A percentile compares a stretch with the other conserved stretches of the same genome.
Evolutionary conservation across 129 eudicot genomes (phyloP).

Genomic region (Apium graveolens): DNA sequence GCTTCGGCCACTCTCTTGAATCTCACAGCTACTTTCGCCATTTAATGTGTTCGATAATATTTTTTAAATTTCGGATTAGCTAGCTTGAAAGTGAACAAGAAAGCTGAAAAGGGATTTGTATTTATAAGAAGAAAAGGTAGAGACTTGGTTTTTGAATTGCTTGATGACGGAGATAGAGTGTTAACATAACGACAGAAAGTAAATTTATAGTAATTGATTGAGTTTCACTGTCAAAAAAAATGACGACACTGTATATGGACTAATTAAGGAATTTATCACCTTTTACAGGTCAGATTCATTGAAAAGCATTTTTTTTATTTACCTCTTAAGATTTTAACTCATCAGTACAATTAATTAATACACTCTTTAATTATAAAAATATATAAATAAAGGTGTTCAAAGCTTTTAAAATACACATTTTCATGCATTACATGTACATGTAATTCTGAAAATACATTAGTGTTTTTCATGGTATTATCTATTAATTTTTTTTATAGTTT

Average conservation of each 20-base stretch:
- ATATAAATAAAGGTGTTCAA: background rate
- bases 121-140: background rate
- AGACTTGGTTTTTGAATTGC: background rate
- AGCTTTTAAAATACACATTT: background rate
- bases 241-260: constrained; percentile 6
- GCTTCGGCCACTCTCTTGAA: constrained; percentile 63
- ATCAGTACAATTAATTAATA: too few relatives aligned
- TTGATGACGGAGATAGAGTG: constrained; percentile 23
- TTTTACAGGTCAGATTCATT: background rate
- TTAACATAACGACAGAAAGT: constrained; percentile 13
- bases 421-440: background rate
- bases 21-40: constrained; percentile 21
- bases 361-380: background rate
- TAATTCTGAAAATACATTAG: too few relatives aligned
- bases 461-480: too few relatives aligned
- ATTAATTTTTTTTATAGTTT: too few relatives aligned
- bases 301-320: too few relatives aligned
- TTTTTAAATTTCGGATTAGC: background rate
- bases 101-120: background rate
- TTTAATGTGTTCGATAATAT: background rate
- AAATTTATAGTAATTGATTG: background rate
- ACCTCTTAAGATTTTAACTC: too few relatives aligned
- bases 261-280: background rate
- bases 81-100: constrained; percentile 4
- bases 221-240: background rate